Evolutionary conservation across 306 rosid genomes (phyloP), one percentile per base, ranked within the genome.

Genomic region (Lathyrus sativus): DNA sequence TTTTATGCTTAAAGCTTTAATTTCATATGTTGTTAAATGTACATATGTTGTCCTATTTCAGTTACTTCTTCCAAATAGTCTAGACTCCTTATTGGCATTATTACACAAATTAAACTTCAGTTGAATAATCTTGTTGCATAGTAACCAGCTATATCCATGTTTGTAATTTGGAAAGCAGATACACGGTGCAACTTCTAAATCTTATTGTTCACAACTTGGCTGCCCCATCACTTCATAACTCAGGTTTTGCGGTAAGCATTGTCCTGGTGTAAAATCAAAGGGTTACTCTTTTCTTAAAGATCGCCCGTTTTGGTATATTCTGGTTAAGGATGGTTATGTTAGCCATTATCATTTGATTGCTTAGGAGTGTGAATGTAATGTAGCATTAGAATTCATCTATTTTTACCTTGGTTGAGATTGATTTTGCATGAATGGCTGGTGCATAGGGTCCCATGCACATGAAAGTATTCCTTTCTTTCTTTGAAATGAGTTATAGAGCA

Each of bases 191-290:
- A 79, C 96, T 93, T 72, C 82, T 93, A 55, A 90, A 88, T 84
- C 95, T 93, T 66, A 65, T 90, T 73, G 95, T 86, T 75, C 96
- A 82, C 78, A 80, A 78, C 87, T 82, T 93, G 86, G 96, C 89
- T 85, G 90, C 90, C 81, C 97, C 99, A 66, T 89, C 91, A 51
- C 96, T 93, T 88, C 99, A 90, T 84, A 88, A 88, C 82, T 81
- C 99, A 13, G 99, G 99, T 76, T 93, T 93, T 79, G 97, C 97
- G 65, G 99, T 93, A 90, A 81, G 97, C 81, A 51, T 55, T 46
- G 39, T 11, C 5, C 66, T 55, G 37, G 26, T 62, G 59, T 72
- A 73, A 39, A 68, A 49, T 54, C 48, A 62, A 43, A 59, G 41
- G 67, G 65, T 78, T 68, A 12, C 35, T 68, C 46, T 43, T 73